Evolutionary conservation across 139 green algal species (phyloP).

Genomic region (Axilococcus clingmanii): DNA sequence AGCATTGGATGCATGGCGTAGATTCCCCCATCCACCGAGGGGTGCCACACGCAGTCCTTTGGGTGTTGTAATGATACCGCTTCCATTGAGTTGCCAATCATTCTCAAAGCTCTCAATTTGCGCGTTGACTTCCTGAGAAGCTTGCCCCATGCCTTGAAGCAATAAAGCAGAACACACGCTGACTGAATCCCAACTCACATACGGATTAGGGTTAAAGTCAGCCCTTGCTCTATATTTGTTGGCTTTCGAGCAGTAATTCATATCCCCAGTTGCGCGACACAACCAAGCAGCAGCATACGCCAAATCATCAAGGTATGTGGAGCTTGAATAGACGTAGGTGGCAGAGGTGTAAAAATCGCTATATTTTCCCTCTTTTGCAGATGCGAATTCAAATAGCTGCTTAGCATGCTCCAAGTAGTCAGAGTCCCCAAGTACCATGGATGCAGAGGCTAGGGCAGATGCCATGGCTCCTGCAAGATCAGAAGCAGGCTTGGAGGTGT

Average conservation of each 20-base stretch:
- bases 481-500: neutral
- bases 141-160: neutral
- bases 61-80: conserved; percentile 8
- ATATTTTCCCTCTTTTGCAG: conserved; percentile 1
- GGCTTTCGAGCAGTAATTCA: conserved; percentile 13
- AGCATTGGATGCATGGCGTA: conserved; percentile 9
- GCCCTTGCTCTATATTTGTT: conserved; percentile 1
- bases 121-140: conserved; percentile 5
- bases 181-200: conserved; percentile 15
- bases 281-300: conserved; percentile 35
- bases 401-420: conserved; percentile 12
- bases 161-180: too few species aligned
- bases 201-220: neutral
- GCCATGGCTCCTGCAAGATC: conserved; percentile 4
- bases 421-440: neutral
- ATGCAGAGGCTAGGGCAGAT: conserved; percentile 2
- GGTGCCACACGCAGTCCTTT: conserved; percentile 2
- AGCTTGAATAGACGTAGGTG: conserved; percentile 19
- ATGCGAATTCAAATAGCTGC: conserved; percentile 2
- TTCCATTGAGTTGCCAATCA: conserved; percentile 7
- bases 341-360: conserved; percentile 3
- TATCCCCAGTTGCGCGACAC: conserved; percentile 26
- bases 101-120: conserved; percentile 18
- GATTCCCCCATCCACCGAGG: conserved; percentile 19
- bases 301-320: conserved; percentile 26